A percentile compares a stretch with the other conserved stretches of the same genome.
Evolutionary conservation across 192 early-diverging fungal species (phyloP).

Genomic region (Coemansia sp.): DNA sequence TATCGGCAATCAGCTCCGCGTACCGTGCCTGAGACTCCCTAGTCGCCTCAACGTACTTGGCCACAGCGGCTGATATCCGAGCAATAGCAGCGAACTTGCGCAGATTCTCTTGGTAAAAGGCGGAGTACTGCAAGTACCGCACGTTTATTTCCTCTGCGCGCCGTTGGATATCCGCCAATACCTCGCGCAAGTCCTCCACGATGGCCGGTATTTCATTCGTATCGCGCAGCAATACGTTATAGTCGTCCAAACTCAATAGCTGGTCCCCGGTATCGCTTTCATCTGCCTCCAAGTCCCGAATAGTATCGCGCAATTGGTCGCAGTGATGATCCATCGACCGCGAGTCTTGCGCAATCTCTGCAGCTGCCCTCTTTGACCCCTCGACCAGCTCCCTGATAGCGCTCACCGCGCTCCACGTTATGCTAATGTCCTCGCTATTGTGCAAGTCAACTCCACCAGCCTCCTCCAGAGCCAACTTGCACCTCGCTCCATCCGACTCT

Average conservation of each 20-base stretch:
- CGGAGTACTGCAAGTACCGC: slow-evolving; percentile 44
- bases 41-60: slow-evolving; percentile 17
- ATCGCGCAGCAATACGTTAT: slow-evolving; percentile 49
- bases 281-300: slow-evolving; percentile 45
- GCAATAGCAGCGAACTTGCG: slow-evolving; percentile 30
- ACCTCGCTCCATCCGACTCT: slow-evolving; percentile 16
- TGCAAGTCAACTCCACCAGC: slow-evolving; percentile 3
- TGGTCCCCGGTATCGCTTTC: slow-evolving; percentile 21
- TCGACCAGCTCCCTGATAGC: slow-evolving; percentile 35
- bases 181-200: slow-evolving; percentile 39
- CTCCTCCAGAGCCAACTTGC: slow-evolving; percentile 16
- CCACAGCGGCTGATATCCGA: slow-evolving; percentile 17
- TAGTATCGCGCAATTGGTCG: slow-evolving; percentile 51
- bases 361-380: slow-evolving; percentile 29
- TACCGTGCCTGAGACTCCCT: slow-evolving; percentile 28
- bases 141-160: slow-evolving; percentile 51
- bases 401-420: slow-evolving; percentile 48
- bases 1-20: slow-evolving; percentile 8
- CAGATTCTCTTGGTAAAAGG: slow-evolving; percentile 39
- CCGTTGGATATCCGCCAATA: slow-evolving; percentile 26
- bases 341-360: slow-evolving; percentile 46
- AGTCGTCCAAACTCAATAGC: slow-evolving; percentile 51
- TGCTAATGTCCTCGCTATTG: slow-evolving; percentile 43
- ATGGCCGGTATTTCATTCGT: slow-evolving; percentile 50
- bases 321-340: slow-evolving; percentile 51